Base-by-base conservation (phyloP, 169 alveolate genomes). In the Plasmodium coatneyi region DNA sequence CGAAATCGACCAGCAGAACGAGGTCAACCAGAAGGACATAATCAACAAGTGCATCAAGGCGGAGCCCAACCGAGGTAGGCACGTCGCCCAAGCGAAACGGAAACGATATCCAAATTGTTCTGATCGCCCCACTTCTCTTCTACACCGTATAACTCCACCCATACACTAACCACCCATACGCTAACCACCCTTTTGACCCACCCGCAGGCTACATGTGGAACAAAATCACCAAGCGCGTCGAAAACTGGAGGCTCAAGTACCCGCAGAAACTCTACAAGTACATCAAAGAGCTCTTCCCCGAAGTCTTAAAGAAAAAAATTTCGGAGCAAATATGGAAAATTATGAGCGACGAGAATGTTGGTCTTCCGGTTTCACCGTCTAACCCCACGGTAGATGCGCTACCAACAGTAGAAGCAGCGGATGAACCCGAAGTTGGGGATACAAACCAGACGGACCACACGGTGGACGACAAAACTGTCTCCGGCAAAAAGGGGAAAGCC, bases 1-100 rank as follows among this genome's bases (percentile, higher is more conserved):
- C 83, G 99, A 98, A 86, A 96, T 98, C 78, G 98, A 97, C 76
- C 84, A 95, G 49, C 99, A 98, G 28, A 93, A 92, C 46, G 96
- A 96, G 74, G 94, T 93, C 71, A 93, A 96, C 76, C 96, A 96
- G 41, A 93, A 96, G 60, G 97, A 96, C 28, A 92, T 96, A 41
- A 95, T 97, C 54, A 96, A 96, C 92, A 94, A 95, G 39, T 96
- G 97, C 92, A 93, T 96, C 54, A 90, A 95, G 19, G 98, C 98
- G 36, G 97, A 96, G 56, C 98, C 98, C 5, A 96, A 95, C 94
- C 54, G 96, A 89, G 97, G 97, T 95, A 22, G 1, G 86, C 36
- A 71, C 3, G 9, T 10, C 43, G 56, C 54, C 0, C n/a, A 12
- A 10, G 54, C 3, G n/a, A 43, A 43, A 9, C n/a, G n/a, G 54